Conservation (phyloP, 129 eudicot species). For the Tagetes erecta region DNA sequence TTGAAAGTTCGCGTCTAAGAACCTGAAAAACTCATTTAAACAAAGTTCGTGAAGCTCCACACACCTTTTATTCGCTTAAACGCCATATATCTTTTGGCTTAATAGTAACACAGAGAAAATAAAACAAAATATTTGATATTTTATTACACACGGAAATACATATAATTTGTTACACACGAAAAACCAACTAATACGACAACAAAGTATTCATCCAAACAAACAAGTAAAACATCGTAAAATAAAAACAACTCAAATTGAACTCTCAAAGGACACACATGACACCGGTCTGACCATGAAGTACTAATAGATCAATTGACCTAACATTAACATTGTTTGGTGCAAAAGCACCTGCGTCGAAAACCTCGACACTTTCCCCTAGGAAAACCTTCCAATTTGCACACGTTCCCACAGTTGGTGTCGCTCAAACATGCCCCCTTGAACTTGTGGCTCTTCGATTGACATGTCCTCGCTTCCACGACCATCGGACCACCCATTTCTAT, state of each 20-base stretch:
- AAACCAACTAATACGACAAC: neutral
- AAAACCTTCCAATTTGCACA: slow-evolving; percentile 75
- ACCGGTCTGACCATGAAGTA: neutral
- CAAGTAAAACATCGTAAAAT: neutral
- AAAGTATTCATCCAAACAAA: neutral
- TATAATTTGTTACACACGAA: neutral
- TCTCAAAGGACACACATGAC: neutral
- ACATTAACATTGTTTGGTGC: slow-evolving; percentile 59
- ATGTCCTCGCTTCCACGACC: slow-evolving; percentile 66
- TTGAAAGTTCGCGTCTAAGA: too few relatives aligned
- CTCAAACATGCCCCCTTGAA: slow-evolving; percentile 64
- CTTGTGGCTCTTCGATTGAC: slow-evolving; percentile 62
- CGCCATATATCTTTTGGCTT: too few relatives aligned
- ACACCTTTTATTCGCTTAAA: too few relatives aligned
- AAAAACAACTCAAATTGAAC: slow-evolving; percentile 1
- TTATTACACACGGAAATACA: neutral
- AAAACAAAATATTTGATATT: too few relatives aligned
- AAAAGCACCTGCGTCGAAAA: slow-evolving; percentile 75
- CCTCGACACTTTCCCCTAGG: slow-evolving; percentile 71
- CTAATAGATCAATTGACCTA: neutral
- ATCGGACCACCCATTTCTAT: slow-evolving; percentile 36
- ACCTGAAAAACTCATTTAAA: too few relatives aligned
- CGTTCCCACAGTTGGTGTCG: slow-evolving; percentile 54
- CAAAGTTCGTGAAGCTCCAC: too few relatives aligned
- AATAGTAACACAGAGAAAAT: too few relatives aligned